These are phyloP conservation scores for Russula compacta DNA, from an alignment of 768 basidiomycete genomes.

Conservation along the genomic window DNA sequence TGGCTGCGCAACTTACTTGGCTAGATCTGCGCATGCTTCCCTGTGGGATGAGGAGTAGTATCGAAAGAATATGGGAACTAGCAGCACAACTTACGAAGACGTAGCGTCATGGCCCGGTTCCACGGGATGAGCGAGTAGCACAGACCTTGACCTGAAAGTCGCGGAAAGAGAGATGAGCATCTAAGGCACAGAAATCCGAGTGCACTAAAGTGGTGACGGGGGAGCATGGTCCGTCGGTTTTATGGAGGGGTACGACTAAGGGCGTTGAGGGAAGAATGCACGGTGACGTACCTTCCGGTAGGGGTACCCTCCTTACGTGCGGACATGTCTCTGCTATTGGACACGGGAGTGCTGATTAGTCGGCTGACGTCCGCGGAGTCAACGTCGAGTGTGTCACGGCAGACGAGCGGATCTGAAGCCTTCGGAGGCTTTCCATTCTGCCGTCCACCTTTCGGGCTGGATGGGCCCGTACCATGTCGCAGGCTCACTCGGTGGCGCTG, in stretches of 20 bases:
- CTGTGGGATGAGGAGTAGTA: neutral
- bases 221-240: neutral
- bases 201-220: neutral
- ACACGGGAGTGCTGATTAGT: neutral
- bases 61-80: neutral
- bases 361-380: neutral
- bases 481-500: neutral
- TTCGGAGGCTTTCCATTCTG: neutral
- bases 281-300: neutral
- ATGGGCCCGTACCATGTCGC: neutral
- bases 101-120: neutral
- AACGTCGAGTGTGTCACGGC: neutral
- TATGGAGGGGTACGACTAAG: neutral
- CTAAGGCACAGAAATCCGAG: neutral
- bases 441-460: neutral
- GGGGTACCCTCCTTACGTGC: neutral
- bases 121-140: neutral
- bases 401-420: neutral
- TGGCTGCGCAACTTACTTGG: neutral
- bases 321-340: neutral
- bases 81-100: neutral
- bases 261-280: neutral
- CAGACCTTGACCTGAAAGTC: neutral
- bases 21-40: neutral
- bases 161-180: neutral